These are phyloP conservation scores for Fusarium tjaetaba DNA, from an alignment of 2,329 filamentous ascomycete genomes.

Conservation along the genomic window DNA sequence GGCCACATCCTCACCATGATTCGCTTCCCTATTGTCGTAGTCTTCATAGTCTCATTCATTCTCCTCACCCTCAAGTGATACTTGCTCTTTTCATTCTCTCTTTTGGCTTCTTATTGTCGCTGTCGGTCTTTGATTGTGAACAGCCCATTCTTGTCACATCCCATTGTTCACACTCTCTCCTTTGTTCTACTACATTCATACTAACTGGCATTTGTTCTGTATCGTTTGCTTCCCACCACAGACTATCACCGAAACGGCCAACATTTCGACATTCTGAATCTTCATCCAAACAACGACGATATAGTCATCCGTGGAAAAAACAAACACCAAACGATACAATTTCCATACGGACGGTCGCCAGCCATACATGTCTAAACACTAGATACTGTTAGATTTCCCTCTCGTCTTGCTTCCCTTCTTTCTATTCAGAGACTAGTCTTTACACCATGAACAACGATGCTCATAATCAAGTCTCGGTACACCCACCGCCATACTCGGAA, in stretches of 20 bases:
- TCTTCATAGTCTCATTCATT: slow-evolving; percentile 13
- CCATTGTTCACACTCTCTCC: slow-evolving; percentile 31
- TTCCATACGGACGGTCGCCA: neutral
- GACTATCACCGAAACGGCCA: slow-evolving; percentile 4
- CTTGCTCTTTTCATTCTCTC: slow-evolving; percentile 5
- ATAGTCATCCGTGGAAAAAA: slow-evolving; percentile 3
- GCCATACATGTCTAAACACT: slow-evolving; percentile 25
- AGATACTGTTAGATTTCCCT: neutral
- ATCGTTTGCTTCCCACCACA: slow-evolving; percentile 10
- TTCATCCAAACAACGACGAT: neutral
- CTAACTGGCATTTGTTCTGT: slow-evolving; percentile 4
- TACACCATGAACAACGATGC: slow-evolving; percentile 28
- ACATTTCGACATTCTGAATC: neutral
- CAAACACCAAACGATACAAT: slow-evolving; percentile 20
- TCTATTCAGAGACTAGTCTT: slow-evolving; percentile 10
- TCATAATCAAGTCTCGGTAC: slow-evolving; percentile 17
- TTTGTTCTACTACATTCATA: slow-evolving; percentile 36
- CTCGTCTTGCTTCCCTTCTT: neutral
- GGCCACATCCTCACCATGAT: slow-evolving; percentile 27
- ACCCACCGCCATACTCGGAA: slow-evolving; percentile 30
- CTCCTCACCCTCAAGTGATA: slow-evolving; percentile 7
- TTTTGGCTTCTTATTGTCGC: slow-evolving; percentile 9
- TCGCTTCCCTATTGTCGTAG: slow-evolving; percentile 11
- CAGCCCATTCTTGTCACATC: slow-evolving; percentile 14
- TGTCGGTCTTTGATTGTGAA: slow-evolving; percentile 7